Percentiles rank a stretch among this genome's conserved stretches.
phyloP scores from a whole-genome alignment of 345 rosid genomes.

The Salix arbutifolia region DNA sequence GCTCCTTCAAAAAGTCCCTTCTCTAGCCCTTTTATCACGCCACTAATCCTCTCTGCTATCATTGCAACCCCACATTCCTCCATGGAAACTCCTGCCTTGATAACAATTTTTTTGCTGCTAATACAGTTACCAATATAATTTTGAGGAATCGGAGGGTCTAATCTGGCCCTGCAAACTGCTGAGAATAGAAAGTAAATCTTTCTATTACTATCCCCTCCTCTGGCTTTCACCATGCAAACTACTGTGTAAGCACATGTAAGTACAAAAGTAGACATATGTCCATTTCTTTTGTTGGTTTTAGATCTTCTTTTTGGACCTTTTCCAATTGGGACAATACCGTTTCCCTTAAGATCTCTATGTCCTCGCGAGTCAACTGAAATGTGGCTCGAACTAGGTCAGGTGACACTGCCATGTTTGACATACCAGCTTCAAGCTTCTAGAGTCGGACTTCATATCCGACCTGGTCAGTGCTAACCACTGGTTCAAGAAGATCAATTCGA shows the following conservation, averaged over 20 bases:
- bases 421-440: not conserved
- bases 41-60: not conserved
- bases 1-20: not conserved
- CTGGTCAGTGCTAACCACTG: not conserved
- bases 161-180: not conserved
- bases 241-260: not conserved
- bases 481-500: not conserved
- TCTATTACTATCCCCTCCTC: not conserved
- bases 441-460: not conserved
- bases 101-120: too few relatives aligned
- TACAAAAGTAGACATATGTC: not conserved
- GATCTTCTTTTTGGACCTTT: not conserved
- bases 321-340: not conserved
- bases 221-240: not conserved
- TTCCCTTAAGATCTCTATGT: not conserved
- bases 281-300: not conserved
- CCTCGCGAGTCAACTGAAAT: not conserved
- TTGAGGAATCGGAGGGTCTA: not conserved
- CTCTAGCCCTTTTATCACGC: not conserved
- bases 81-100: not conserved
- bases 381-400: not conserved
- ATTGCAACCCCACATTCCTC: not conserved
- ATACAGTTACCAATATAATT: constrained; percentile 4
- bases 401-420: not conserved
- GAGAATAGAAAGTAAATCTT: not conserved